Evolutionary conservation across 1,284 basidiomycete species (phyloP).

Genomic region (Ceratobasidium sp.): DNA sequence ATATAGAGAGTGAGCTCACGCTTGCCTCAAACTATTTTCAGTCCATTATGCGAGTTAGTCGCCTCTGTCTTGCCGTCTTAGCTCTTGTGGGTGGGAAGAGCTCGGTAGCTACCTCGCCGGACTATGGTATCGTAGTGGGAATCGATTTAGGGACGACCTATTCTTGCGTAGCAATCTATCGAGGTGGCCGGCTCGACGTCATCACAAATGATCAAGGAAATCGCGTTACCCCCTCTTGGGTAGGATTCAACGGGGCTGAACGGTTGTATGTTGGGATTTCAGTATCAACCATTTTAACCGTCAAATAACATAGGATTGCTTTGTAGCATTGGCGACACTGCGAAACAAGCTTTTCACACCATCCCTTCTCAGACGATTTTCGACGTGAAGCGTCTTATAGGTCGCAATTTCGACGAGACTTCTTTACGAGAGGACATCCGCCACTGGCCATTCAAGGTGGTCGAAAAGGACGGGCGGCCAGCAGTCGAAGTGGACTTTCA

Average conservation of each 20-base stretch:
- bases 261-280: conserved; percentile 21
- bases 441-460: conserved; percentile 62
- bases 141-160: conserved; percentile 58
- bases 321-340: not conserved
- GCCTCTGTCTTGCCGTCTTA: not conserved
- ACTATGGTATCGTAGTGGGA: conserved; percentile 59
- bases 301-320: too few species aligned
- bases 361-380: conserved; percentile 62
- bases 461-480: conserved; percentile 60
- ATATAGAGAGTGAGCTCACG: too few species aligned
- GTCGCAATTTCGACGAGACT: conserved; percentile 57
- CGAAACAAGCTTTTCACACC: not conserved
- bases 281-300: too few species aligned
- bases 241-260: conserved; percentile 53
- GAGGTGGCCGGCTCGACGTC: conserved; percentile 23
- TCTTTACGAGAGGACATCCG: conserved; percentile 60
- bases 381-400: conserved; percentile 70
- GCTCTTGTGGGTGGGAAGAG: too few species aligned
- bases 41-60: too few species aligned
- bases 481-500: conserved; percentile 63
- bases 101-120: not conserved
- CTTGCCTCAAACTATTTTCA: too few species aligned
- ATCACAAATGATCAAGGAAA: conserved; percentile 53
- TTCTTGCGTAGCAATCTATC: conserved; percentile 28
- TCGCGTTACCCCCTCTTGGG: conserved; percentile 58